Evolutionary conservation across 768 basidiomycete species (phyloP), one percentile per base, ranked within the genome.

Genomic region (Neoboletus magnificus): DNA sequence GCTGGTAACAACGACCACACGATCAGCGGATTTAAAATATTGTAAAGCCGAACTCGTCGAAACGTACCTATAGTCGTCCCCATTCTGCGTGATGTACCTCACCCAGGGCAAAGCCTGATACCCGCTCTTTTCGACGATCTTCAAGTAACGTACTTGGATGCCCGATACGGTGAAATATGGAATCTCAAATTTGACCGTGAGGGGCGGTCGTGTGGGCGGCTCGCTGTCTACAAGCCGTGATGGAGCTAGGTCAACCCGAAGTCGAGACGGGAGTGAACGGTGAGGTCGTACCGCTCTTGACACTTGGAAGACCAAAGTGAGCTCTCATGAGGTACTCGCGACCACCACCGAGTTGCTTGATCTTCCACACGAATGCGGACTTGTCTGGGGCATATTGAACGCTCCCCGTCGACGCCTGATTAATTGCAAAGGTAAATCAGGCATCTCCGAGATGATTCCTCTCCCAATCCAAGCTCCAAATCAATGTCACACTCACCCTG

Each of bases 331-430:
- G 80, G 75, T 95, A 98, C 69, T 99, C 97, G 37, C 93, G 84
- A 36, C 92, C 92, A 6, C 97, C 97, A 5, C 92, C 95, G 0
- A 99, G 82, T 69, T 96, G 93, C 71, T 98, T 98, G 73, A 99
- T 98, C 75, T 98, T 98, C 97, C 97, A 98, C 1, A 98, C 91
- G 66, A 98, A 98, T 2, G 94, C 93, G 18, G 93, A 93, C 72
- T 98, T 98, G 71, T 99, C 97, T 0, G 96, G 97, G 1, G 90
- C 94, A 67, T 99, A 98, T 59, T 97, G 93, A 3, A 98, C 97
- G 23, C 85, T 89, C 4, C 97, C 97, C 13, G 93, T 95, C 16
- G 94, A 88, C 22, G 96, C 92, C 94, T 97, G 58, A 32, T 42
- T 7, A 27, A 50, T 22, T 27, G 30, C 10, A 22, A n/a, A 22